phyloP scores from a whole-genome alignment of 352 stramenopile species.

The Phytophthora nicotianae region DNA sequence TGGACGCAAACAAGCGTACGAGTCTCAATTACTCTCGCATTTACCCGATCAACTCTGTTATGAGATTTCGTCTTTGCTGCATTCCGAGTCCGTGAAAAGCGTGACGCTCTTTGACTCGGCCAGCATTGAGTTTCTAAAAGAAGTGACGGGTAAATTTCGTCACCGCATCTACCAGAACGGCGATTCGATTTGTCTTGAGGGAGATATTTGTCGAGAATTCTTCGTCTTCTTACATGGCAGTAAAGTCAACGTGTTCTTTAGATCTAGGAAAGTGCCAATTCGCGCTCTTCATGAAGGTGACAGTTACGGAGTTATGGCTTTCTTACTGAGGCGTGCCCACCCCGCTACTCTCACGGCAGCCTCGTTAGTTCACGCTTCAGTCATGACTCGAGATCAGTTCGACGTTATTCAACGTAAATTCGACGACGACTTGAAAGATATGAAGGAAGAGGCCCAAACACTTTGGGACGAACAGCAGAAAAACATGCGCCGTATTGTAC shows the following conservation, averaged over 20 bases:
- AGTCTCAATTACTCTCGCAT: conserved; percentile 68
- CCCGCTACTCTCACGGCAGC: conserved; percentile 52
- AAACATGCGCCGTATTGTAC: conserved; percentile 35
- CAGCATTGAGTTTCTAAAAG: conserved; percentile 73
- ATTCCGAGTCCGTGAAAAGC: conserved; percentile 60
- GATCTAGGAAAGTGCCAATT: conserved; percentile 49
- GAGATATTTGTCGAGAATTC: conserved; percentile 76
- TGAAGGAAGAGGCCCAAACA: conserved; percentile 49
- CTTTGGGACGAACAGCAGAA: conserved; percentile 49
- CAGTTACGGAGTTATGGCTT: conserved; percentile 74
- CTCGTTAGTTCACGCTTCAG: conserved; percentile 59
- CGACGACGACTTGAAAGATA: conserved; percentile 55
- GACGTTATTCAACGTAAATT: conserved; percentile 69
- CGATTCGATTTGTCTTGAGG: conserved; percentile 70
- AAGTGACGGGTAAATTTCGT: conserved; percentile 82
- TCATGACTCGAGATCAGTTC: conserved; percentile 81
- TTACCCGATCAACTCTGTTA: conserved; percentile 79
- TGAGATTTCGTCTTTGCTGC: conserved; percentile 72
- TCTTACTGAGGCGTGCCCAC: conserved; percentile 55
- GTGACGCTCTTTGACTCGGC: conserved; percentile 66
- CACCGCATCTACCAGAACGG: conserved; percentile 75
- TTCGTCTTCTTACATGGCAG: conserved; percentile 60
- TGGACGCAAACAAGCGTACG: conserved; percentile 64
- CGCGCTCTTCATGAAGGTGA: conserved; percentile 64
- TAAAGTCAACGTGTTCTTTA: conserved; percentile 71